A percentile compares a stretch with the other conserved stretches of the same genome.
phyloP scores from a whole-genome alignment of 371 early-diverging fungal species.

The Homolaphlyctis polyrhiza region DNA sequence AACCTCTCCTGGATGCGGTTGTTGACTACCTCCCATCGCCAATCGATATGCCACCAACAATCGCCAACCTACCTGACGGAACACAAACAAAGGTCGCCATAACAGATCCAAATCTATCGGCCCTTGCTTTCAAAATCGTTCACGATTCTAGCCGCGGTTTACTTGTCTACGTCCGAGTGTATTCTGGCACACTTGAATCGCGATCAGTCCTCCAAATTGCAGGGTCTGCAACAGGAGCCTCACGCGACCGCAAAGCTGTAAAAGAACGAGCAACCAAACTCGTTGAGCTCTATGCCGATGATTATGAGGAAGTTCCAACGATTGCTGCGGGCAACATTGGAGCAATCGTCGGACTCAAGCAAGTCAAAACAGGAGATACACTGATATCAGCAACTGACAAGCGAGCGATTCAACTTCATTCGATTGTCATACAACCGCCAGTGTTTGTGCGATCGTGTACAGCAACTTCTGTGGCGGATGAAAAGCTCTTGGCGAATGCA shows the following conservation, averaged over 20 bases:
- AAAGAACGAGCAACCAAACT: slow-evolving; percentile 84
- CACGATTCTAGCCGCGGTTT: slow-evolving; percentile 80
- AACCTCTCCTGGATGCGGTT: slow-evolving; percentile 86
- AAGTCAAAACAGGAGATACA: slow-evolving; percentile 90
- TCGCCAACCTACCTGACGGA: slow-evolving; percentile 36
- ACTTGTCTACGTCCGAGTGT: slow-evolving; percentile 90
- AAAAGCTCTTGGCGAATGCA: slow-evolving; percentile 69
- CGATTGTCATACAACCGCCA: slow-evolving; percentile 81
- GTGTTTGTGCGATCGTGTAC: slow-evolving; percentile 88
- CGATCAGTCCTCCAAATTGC: slow-evolving; percentile 6
- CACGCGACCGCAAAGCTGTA: slow-evolving; percentile 1
- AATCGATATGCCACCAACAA: slow-evolving; percentile 54
- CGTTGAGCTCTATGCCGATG: slow-evolving; percentile 88
- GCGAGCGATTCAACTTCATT: slow-evolving; percentile 55
- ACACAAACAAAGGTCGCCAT: slow-evolving; percentile 9
- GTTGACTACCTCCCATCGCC: slow-evolving; percentile 86
- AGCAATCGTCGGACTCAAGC: slow-evolving; percentile 80
- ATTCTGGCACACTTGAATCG: slow-evolving; percentile 58
- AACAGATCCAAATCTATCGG: slow-evolving; percentile 60
- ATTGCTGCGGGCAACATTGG: slow-evolving; percentile 85
- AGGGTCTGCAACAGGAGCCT: slow-evolving; percentile 29
- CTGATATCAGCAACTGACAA: slow-evolving; percentile 44
- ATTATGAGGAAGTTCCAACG: slow-evolving; percentile 75
- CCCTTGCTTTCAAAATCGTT: slow-evolving; percentile 91
- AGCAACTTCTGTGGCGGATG: slow-evolving; percentile 70